A percentile compares a stretch with the other conserved stretches of the same genome.
Conservation (phyloP, 176 grass and related monocot species). For the Ensete ventricosum region DNA sequence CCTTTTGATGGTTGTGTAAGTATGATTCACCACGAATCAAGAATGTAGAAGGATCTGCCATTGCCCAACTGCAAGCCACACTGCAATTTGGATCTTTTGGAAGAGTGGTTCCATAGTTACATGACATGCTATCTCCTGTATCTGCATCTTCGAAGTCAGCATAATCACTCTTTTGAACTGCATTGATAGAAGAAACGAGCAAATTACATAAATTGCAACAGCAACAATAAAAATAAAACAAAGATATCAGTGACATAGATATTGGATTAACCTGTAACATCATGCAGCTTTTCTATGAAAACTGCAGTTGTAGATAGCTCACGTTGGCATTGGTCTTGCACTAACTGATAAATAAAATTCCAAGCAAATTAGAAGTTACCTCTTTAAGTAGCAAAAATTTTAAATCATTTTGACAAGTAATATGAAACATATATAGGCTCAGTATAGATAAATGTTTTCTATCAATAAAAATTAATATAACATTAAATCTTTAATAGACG, state of each 20-base stretch:
- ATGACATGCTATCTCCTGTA: not conserved
- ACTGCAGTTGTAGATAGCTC: constrained; percentile 54
- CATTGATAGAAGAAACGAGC: not conserved
- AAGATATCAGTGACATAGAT: not conserved
- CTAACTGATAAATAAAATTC: not conserved
- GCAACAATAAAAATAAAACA: not conserved
- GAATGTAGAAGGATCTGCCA: constrained; percentile 83
- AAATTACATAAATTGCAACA: not conserved
- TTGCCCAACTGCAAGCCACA: constrained; percentile 61
- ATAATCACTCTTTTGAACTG: constrained; percentile 12
- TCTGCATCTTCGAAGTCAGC: constrained; percentile 6
- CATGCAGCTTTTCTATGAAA: constrained; percentile 65
- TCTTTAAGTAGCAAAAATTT: not conserved
- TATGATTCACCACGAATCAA: constrained; percentile 88
- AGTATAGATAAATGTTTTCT: not conserved
- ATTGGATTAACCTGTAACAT: constrained; percentile 58
- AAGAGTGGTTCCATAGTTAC: constrained; percentile 79
- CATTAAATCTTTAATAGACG: constrained; percentile 10
- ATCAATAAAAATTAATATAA: not conserved
- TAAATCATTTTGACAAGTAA: not conserved
- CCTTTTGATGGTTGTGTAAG: constrained; percentile 73
- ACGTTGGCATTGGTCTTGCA: constrained; percentile 59
- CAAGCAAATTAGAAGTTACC: not conserved
- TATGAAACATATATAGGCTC: not conserved
- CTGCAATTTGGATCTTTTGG: constrained; percentile 62